phyloP scores from a whole-genome alignment of 2,329 filamentous ascomycete species.

The Cordyceps cicadae region DNA sequence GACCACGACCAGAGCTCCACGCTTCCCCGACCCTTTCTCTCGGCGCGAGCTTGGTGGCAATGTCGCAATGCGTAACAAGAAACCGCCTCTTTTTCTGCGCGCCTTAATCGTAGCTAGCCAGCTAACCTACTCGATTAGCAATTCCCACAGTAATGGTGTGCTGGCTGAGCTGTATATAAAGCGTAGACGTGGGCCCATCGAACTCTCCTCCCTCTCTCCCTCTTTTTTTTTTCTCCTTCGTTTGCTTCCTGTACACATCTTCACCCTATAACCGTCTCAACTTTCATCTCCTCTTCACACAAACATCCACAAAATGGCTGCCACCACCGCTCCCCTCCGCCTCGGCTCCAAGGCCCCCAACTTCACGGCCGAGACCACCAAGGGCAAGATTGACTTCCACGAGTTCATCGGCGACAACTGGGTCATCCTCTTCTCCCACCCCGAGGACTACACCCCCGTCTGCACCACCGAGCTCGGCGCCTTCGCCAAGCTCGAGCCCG shows the following conservation, averaged over 20 bases:
- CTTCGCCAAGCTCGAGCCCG: constrained; percentile 79
- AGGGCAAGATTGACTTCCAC: constrained; percentile 73
- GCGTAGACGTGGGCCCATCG: neutral
- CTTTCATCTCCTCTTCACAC: neutral
- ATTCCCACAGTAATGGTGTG: constrained; percentile 4
- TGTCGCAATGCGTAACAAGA: constrained; percentile 3
- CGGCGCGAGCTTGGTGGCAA: neutral
- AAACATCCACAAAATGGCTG: constrained; percentile 19
- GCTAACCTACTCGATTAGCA: neutral
- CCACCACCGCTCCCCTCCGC: constrained; percentile 40
- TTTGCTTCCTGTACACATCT: neutral
- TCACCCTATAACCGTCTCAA: neutral
- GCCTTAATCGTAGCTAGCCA: neutral
- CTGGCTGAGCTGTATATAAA: neutral
- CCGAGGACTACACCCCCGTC: constrained; percentile 86
- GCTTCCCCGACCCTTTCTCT: neutral
- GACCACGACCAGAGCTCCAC: neutral
- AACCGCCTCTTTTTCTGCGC: neutral
- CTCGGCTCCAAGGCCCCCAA: constrained; percentile 64
- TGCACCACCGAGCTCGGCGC: constrained; percentile 94
- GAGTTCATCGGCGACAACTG: constrained; percentile 71
- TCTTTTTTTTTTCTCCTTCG: neutral
- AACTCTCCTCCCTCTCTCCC: neutral
- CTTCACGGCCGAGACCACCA: constrained; percentile 75
- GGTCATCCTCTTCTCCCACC: constrained; percentile 79